A percentile compares a stretch with the other conserved stretches of the same genome.
Conservation (phyloP, 1,139 yeast species). For the Taiozyma sp. region DNA sequence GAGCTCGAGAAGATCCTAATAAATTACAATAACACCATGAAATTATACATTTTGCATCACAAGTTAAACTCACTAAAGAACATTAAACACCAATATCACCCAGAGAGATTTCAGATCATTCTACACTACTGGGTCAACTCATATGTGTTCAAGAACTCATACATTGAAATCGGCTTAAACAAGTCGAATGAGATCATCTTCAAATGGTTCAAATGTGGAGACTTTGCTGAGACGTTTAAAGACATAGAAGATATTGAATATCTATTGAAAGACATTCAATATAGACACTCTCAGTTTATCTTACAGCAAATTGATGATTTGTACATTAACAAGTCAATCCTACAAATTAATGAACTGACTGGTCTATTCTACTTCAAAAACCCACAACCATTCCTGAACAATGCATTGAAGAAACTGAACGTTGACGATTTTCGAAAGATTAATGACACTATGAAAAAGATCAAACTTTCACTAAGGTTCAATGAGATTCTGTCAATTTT, state of each 20-base stretch:
- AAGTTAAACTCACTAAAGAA: constrained; percentile 52
- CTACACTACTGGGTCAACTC: constrained; percentile 68
- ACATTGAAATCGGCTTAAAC: constrained; percentile 66
- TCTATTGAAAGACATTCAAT: constrained; percentile 28
- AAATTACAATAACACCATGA: constrained; percentile 68
- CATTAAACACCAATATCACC: constrained; percentile 60
- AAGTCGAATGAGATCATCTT: constrained; percentile 46
- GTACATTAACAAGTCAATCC: constrained; percentile 15
- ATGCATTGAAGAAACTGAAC: constrained; percentile 35
- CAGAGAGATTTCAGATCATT: constrained; percentile 55
- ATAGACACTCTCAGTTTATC: constrained; percentile 31
- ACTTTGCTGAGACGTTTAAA: constrained; percentile 27
- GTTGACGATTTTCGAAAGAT: constrained; percentile 27
- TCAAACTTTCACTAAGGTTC: constrained; percentile 43
- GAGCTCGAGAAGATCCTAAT: constrained; percentile 68
- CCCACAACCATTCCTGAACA: constrained; percentile 38
- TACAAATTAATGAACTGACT: constrained; percentile 24
- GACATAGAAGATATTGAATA: constrained; percentile 27
- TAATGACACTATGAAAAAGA: constrained; percentile 28
- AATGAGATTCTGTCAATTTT: constrained; percentile 51
- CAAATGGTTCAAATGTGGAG: constrained; percentile 67
- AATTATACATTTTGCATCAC: constrained; percentile 62
- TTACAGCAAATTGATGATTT: constrained; percentile 28
- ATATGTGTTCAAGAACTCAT: constrained; percentile 41
- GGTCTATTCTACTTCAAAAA: constrained; percentile 45